phyloP scores from a whole-genome alignment of 805 yeast species.

The Scheffersomyces amazonensis region DNA sequence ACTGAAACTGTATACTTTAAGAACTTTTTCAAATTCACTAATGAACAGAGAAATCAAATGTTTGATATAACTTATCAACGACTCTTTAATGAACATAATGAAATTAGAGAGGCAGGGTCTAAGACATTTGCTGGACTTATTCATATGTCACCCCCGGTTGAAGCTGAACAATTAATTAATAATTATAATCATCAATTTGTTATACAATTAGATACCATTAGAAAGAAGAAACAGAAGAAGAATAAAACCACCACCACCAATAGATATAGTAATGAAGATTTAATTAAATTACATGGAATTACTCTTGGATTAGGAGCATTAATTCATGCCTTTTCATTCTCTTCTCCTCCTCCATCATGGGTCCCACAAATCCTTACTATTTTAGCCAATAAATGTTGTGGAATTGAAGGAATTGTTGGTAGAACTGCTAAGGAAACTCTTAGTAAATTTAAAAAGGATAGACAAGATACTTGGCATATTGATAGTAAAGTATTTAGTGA shows the following conservation, averaged over 20 bases:
- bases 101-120: constrained; percentile 73
- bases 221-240: constrained; percentile 36
- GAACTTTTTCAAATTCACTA: constrained; percentile 54
- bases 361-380: constrained; percentile 69
- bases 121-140: constrained; percentile 76
- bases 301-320: constrained; percentile 86
- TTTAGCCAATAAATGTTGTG: constrained; percentile 68
- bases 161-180: constrained; percentile 39
- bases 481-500: constrained; percentile 72
- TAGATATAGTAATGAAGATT: constrained; percentile 36
- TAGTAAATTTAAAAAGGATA: constrained; percentile 81
- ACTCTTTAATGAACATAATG: constrained; percentile 62
- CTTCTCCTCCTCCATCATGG: constrained; percentile 91
- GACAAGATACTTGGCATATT: constrained; percentile 96
- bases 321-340: constrained; percentile 84
- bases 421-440: constrained; percentile 77
- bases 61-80: constrained; percentile 50
- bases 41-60: constrained; percentile 46
- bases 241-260: constrained; percentile 32
- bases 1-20: constrained; percentile 69
- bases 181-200: constrained; percentile 31
- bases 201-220: constrained; percentile 37
- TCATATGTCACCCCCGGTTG: constrained; percentile 55
- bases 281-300: constrained; percentile 70
- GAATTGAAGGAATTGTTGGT: constrained; percentile 76